Percentiles rank a stretch among this genome's conserved stretches.
phyloP scores from a whole-genome alignment of 768 basidiomycete genomes.

The Mycena belliarum region DNA sequence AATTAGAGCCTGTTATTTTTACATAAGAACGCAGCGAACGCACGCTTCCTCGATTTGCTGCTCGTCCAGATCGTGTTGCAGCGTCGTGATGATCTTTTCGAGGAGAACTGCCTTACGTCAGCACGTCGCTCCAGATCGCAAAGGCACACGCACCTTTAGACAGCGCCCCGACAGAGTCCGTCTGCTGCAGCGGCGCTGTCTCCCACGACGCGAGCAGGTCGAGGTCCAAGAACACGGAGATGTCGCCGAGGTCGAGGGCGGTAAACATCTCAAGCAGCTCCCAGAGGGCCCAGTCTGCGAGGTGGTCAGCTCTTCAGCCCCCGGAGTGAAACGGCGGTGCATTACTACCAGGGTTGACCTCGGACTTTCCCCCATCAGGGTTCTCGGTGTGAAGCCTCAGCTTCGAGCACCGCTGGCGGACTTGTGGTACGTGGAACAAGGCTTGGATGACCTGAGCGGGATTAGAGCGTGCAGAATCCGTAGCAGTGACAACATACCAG shows the following conservation, averaged over 20 bases:
- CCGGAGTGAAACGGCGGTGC: background rate
- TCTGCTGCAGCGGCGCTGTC: slow-evolving; percentile 37
- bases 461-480: background rate
- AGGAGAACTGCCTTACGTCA: slow-evolving; percentile 46
- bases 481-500: slow-evolving; percentile 41
- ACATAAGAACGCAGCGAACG: slow-evolving; percentile 21
- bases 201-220: slow-evolving; percentile 49
- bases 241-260: slow-evolving; percentile 65
- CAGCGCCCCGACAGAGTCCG: slow-evolving; percentile 41
- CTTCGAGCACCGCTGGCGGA: slow-evolving; percentile 45
- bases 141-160: slow-evolving; percentile 32
- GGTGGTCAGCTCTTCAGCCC: background rate
- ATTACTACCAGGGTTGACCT: slow-evolving; percentile 31
- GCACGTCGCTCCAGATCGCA: background rate
- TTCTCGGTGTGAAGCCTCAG: slow-evolving; percentile 32
- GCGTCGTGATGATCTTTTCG: slow-evolving; percentile 37
- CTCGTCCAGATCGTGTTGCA: slow-evolving; percentile 46
- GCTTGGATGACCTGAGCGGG: slow-evolving; percentile 51
- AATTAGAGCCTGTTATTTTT: background rate
- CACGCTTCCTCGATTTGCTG: slow-evolving; percentile 39
- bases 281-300: slow-evolving; percentile 52
- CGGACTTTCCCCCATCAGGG: slow-evolving; percentile 26
- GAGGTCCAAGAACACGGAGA: slow-evolving; percentile 58
- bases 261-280: slow-evolving; percentile 65
- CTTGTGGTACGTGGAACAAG: slow-evolving; percentile 71